Percentiles rank a stretch among this genome's conserved stretches.
phyloP scores from a whole-genome alignment of 2,329 filamentous ascomycete species.

The Cladophialophora carrionii region DNA sequence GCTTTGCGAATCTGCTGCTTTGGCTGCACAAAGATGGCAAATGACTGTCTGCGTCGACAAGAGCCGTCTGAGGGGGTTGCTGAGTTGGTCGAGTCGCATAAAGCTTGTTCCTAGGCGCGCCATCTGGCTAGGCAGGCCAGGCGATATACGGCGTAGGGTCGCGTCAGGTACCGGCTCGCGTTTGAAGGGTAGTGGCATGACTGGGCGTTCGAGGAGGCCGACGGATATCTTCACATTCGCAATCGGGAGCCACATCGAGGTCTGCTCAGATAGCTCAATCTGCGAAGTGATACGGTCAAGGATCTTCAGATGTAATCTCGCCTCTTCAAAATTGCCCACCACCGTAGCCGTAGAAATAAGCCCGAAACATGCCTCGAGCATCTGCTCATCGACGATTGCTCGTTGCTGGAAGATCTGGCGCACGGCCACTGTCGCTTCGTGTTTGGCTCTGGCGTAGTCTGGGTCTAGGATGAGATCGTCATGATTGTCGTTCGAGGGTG shows the following conservation, averaged over 20 bases:
- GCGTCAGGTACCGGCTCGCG: constrained; percentile 41
- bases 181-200: constrained; percentile 44
- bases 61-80: constrained; percentile 39
- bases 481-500: constrained; percentile 31
- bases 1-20: constrained; percentile 34
- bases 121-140: constrained; percentile 39
- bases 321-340: constrained; percentile 46
- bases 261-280: constrained; percentile 44
- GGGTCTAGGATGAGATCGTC: constrained; percentile 40
- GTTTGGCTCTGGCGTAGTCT: constrained; percentile 48
- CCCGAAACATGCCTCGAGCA: constrained; percentile 46
- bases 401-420: constrained; percentile 39
- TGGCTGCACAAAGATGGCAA: constrained; percentile 42
- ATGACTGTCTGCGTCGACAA: constrained; percentile 42
- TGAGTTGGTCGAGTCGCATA: constrained; percentile 41
- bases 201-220: constrained; percentile 43
- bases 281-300: constrained; percentile 42
- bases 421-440: constrained; percentile 39
- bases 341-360: constrained; percentile 47
- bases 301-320: constrained; percentile 46
- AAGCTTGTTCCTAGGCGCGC: constrained; percentile 41
- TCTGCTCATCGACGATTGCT: constrained; percentile 44
- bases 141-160: constrained; percentile 41
- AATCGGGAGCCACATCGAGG: constrained; percentile 30
- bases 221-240: constrained; percentile 40